Evolutionary conservation across 768 basidiomycete genomes (phyloP).

Genomic region (Hydnomerulius pinastri): DNA sequence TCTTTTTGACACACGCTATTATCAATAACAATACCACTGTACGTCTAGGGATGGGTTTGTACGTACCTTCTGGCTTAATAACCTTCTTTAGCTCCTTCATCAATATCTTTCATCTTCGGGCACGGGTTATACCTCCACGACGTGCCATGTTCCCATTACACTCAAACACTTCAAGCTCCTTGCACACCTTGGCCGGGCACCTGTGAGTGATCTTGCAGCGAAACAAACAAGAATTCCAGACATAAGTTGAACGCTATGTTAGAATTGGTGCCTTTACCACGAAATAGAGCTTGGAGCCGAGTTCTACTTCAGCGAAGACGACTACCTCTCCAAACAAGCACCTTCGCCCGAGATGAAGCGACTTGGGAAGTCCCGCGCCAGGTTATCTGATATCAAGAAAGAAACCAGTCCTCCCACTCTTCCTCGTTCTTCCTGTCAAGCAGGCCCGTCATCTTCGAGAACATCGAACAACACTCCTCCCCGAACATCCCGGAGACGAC

Average conservation of each 20-base stretch:
- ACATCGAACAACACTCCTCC: constrained; percentile 23
- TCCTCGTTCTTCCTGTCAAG: constrained; percentile 23
- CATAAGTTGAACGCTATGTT: constrained; percentile 1
- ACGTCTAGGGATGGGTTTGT: constrained; percentile 6
- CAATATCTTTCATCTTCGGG: constrained; percentile 40
- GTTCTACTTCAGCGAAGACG: constrained; percentile 70
- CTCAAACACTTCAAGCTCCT: constrained; percentile 77
- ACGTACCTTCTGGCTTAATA: not conserved
- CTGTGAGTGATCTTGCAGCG: constrained; percentile 44
- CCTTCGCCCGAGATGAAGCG: constrained; percentile 24
- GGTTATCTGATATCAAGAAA: constrained; percentile 40
- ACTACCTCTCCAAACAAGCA: constrained; percentile 52
- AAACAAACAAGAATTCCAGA: not conserved
- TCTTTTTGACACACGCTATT: constrained; percentile 73
- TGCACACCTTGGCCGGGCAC: constrained; percentile 61
- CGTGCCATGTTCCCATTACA: constrained; percentile 62
- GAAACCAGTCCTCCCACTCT: constrained; percentile 38
- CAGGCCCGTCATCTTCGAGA: constrained; percentile 13
- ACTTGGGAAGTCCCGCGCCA: constrained; percentile 24
- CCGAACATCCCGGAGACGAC: constrained; percentile 49
- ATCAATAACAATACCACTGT: constrained; percentile 58
- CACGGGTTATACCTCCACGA: constrained; percentile 18
- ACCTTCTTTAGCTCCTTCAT: constrained; percentile 47
- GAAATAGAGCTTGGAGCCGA: constrained; percentile 66
- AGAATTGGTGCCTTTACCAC: constrained; percentile 58